Conservation (phyloP, 805 yeast genomes). For the Sugiyamaella floridensis region DNA sequence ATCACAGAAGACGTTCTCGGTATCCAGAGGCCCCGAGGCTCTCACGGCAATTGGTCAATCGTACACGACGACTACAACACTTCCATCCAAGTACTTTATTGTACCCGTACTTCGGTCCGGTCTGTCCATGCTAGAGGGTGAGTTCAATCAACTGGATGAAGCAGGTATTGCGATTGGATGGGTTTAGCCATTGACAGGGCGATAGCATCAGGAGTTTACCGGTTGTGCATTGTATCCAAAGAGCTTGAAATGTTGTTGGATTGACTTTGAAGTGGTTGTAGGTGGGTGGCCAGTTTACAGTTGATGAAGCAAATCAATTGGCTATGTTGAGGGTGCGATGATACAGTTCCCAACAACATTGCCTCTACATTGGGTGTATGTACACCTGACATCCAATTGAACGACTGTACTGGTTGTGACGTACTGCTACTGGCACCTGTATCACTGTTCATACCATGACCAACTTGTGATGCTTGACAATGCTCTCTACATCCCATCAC, state of each 20-base stretch:
- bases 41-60: conserved; percentile 9
- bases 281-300: no score
- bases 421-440: no score
- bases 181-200: no score
- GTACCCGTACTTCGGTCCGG: conserved; percentile 31
- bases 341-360: neutral
- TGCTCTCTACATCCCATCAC: neutral
- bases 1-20: conserved; percentile 15
- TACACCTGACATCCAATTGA: neutral
- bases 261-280: no score
- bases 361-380: no score
- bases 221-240: neutral
- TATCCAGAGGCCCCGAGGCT: conserved; percentile 4
- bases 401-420: no score
- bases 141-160: neutral
- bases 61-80: conserved; percentile 9
- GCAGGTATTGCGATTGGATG: no score
- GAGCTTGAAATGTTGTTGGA: neutral
- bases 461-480: neutral
- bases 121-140: conserved; percentile 25
- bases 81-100: conserved; percentile 21
- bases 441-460: no score
- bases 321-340: no score
- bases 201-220: neutral
- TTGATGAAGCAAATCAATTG: no score